These are phyloP conservation scores for Senecio squalidus DNA, from an alignment of 140 eudicot genomes.

Conservation along the genomic window DNA sequence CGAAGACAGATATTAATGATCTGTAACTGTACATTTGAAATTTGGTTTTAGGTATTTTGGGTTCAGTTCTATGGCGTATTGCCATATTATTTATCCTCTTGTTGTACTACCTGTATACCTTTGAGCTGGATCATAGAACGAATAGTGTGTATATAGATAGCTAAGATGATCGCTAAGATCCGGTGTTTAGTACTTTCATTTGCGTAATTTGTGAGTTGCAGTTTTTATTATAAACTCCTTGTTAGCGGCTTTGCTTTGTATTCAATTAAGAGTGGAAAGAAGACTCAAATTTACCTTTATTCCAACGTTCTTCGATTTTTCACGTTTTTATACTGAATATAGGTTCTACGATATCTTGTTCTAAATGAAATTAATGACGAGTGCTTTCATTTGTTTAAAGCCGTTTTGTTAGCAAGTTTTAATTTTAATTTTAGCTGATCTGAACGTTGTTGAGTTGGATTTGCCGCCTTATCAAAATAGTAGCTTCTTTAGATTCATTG, in stretches of 20 bases:
- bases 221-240: neutral
- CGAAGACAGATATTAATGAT: constrained; percentile 22
- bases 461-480: no score
- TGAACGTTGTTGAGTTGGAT: no score
- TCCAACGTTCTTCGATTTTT: neutral
- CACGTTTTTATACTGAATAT: neutral
- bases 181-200: constrained; percentile 1
- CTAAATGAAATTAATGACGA: neutral
- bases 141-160: constrained; percentile 28
- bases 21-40: constrained; percentile 17
- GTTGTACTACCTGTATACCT: constrained; percentile 31
- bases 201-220: constrained; percentile 1
- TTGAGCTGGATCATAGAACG: constrained; percentile 15
- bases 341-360: no score
- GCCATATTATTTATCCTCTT: constrained; percentile 3
- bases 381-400: neutral
- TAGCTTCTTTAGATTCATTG: neutral
- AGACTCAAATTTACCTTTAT: neutral
- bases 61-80: neutral
- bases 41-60: constrained; percentile 8
- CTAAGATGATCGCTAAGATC: constrained; percentile 8
- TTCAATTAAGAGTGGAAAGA: constrained; percentile 5
- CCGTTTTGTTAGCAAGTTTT: no score
- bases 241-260: neutral
- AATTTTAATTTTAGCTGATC: no score